Evolutionary conservation across 23 red algal genomes (phyloP), one percentile per base, ranked within the genome.

Genomic region (Gracilaria caudata): DNA sequence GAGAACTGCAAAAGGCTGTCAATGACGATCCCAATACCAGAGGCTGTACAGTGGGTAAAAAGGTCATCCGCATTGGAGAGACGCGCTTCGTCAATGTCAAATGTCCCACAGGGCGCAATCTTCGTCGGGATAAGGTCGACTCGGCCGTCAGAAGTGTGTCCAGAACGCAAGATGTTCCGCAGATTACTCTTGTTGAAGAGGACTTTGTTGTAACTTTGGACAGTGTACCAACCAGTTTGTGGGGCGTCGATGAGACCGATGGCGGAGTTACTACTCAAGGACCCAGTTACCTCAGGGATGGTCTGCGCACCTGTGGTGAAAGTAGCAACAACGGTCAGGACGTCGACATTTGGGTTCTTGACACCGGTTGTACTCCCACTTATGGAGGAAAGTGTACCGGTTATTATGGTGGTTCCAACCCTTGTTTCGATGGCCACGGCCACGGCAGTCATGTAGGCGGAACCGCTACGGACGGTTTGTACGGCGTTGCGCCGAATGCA

Each of bases 371-470:
- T 64, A 28, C 82, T 26, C 82, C 82, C 8, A 66, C 58, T 2
- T 60, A 40, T 26, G 79, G 79, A 19, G 79, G 79, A 0, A 19
- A 46, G 44, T 83, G 79, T 44, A 16, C 21, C 6, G 79, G 79
- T 20, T 83, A 83, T 30, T 83, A 68, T 40, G 79, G 79, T 4
- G 79, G 55, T 3, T 57, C 46, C n/a, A 82, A 24, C 53, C 10
- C 28, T 24, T 86, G 82, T 30, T 20, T 38, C n/a, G 82, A 86
- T 57, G 65, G 33, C 26, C 25, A 73, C 53, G 82, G 82, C 2
- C 82, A 86, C 47, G 82, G 82, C 23, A n/a, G 32, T 6, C 82
- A 86, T 57, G 82, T 86, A 20, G 82, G 28, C 12, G 82, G 65
- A 3, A 73, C 82, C 0, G 82, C 68, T 16, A 75, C 65, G 21